Conservation (phyloP, 805 yeast genomes). For the Teunomyces pallodes region DNA sequence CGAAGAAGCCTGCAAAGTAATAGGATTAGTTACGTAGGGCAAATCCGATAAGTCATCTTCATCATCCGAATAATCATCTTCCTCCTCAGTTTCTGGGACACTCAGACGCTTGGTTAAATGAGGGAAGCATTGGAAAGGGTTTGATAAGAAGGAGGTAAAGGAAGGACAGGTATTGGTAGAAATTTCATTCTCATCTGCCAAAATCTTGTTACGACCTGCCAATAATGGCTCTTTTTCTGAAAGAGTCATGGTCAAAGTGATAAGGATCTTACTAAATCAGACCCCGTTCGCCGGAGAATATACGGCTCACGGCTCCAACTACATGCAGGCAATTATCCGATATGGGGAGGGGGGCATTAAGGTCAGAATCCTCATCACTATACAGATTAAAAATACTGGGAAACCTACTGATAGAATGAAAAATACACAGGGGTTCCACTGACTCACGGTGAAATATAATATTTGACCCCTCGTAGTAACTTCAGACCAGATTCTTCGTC, state of each 20-base stretch:
- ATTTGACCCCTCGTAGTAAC: too few relatives aligned
- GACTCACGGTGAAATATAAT: too few relatives aligned
- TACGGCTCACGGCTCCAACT: too few relatives aligned
- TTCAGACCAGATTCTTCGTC: too few relatives aligned
- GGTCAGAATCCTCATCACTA: too few relatives aligned
- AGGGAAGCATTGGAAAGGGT: constrained; percentile 27
- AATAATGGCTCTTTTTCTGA: background rate
- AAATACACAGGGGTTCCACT: too few relatives aligned
- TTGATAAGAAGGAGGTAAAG: constrained; percentile 16
- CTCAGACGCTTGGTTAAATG: constrained; percentile 4
- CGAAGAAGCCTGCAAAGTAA: background rate
- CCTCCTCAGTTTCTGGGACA: constrained; percentile 5
- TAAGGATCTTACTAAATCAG: background rate
- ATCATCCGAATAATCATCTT: constrained; percentile 17
- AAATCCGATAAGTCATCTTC: constrained; percentile 23
- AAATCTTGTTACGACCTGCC: background rate
- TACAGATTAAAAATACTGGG: too few relatives aligned
- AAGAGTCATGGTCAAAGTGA: background rate
- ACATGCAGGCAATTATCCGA: background rate
- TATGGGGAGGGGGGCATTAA: too few relatives aligned
- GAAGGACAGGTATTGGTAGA: constrained; percentile 18
- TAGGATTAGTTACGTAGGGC: constrained; percentile 17
- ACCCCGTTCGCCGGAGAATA: constrained; percentile 1
- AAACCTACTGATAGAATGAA: too few relatives aligned
- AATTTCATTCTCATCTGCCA: background rate